These are phyloP conservation scores for Tetrastigma voinierianum DNA, from an alignment of 164 flowering plant genomes.

Conservation along the genomic window DNA sequence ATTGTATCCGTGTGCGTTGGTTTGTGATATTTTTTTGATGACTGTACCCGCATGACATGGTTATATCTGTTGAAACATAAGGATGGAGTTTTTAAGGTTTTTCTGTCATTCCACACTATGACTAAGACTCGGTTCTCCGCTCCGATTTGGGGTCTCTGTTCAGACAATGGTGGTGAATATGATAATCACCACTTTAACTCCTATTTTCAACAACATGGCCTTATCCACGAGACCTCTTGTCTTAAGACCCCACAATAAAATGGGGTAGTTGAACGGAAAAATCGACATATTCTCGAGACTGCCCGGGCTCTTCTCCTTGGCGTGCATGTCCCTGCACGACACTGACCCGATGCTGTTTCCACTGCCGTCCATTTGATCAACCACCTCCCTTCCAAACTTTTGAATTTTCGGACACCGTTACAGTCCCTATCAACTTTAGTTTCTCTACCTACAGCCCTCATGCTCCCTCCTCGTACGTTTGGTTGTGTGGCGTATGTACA, in stretches of 20 bases:
- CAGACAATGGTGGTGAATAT: slow-evolving; percentile 15
- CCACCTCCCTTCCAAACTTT: slow-evolving; percentile 1
- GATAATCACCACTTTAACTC: neutral
- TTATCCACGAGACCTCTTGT: slow-evolving; percentile 4
- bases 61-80: slow-evolving; percentile 11
- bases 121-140: slow-evolving; percentile 11
- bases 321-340: neutral
- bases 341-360: slow-evolving; percentile 1
- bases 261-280: slow-evolving; percentile 14
- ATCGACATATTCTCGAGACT: slow-evolving; percentile 8
- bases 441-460: neutral
- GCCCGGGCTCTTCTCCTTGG: neutral
- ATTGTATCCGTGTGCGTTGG: neutral
- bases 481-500: slow-evolving; percentile 14
- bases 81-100: neutral
- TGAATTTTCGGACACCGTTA: slow-evolving; percentile 9
- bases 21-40: slow-evolving; percentile 13
- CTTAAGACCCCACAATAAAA: slow-evolving; percentile 12
- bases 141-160: neutral
- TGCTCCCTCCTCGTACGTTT: slow-evolving; percentile 5
- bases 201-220: slow-evolving; percentile 1
- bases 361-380: slow-evolving; percentile 8
- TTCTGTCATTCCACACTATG: neutral
- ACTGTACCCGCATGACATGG: slow-evolving; percentile 10
- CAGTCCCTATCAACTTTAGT: neutral